Evolutionary conservation across 83 land plant genomes (phyloP), one percentile per base, ranked within the genome.

Genomic region (Thuja plicata): DNA sequence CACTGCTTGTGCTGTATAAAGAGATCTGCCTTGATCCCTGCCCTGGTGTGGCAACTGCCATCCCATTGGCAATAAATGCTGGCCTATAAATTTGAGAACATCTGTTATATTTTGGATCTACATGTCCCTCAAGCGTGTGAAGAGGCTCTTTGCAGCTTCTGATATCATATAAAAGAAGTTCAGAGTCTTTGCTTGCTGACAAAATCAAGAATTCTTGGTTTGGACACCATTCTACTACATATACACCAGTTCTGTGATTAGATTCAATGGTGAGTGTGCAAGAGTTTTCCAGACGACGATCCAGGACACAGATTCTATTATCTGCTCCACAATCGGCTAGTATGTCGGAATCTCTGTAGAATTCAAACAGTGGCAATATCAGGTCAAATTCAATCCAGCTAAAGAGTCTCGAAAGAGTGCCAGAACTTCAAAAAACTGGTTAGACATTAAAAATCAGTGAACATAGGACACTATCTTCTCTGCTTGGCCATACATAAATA

Each of bases 251-350:
- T 32, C 70, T n/a, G 62, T 89, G 89, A n/a, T 78, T 86, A 32
- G 89, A 80, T 45, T 89, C 89, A 52, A 93, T 93, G 50, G 89
- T 84, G 30, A 91, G 66, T 1, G 90, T 57, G 34, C 92, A 91
- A 8, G 89, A 79, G 32, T 89, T 37, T 43, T 81, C 81, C 78
- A 81, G 15, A 17, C 94, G 88, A n/a, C 88, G 86, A 84, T 93
- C 94, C 37, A 93, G 89, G 50, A 93, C 88, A 90, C 94, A 93
- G 66, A 93, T 93, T 19, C 70, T 76, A 34, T 90, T 88, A 79
- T 93, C 94, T 43, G 89, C 89, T 35, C 94, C 94, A 89, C 94
- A 90, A 70, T 93, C 94, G 43, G 94, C 92, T 12, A 91, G 76
- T n/a, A 78, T 89, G 52, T 90, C 86, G 1, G 35, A 34, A 37